Evolutionary conservation across 2,329 filamentous ascomycete genomes (phyloP), one percentile per base, ranked within the genome.

Genomic region (Stenocarpella maydis): DNA sequence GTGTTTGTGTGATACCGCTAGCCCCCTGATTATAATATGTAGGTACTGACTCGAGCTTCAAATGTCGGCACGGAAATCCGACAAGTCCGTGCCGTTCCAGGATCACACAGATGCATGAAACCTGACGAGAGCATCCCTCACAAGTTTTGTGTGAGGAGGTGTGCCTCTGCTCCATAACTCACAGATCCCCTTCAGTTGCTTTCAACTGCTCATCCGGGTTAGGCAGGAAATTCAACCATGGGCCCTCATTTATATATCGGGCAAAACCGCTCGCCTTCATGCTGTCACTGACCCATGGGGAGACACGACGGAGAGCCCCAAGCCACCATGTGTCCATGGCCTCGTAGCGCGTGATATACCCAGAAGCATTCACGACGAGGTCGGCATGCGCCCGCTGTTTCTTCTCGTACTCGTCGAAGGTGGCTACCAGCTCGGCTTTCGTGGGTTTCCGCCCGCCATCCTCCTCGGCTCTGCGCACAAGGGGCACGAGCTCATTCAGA

Each of bases 271-370:
- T 41, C 10, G 67, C 67, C 47, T 71, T 71, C 17, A 47, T 37
- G 12, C 7, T 34, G 19, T 72, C 69, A n/a, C 58, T 54, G 24
- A 71, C 37, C 66, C 66, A 72, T 5, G 69, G 69, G 6, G 69
- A 69, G 17, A 71, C 15, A 3, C 52, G 31, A 9, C 66, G 66
- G 9, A 61, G 39, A 10, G 50, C 19, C 55, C 63, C 49, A 37
- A 67, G 54, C 67, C 69, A 74, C 75, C 74, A 75, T 10, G 70
- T 73, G 28, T 76, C 72, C 69, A 75, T 70, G 14, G 74, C 73
- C 52, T 76, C 75, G 43, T 73, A 76, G 1, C 73, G 72, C 9
- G 74, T 75, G 26, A 74, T 70, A 7, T 73, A 72, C 21, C 71
- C 70, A 15, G 74, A 75, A 34, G 72, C 34, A 3, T 39, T 70